Base-by-base conservation (phyloP, 805 yeast genomes). In the Martiniozyma abietophila region DNA sequence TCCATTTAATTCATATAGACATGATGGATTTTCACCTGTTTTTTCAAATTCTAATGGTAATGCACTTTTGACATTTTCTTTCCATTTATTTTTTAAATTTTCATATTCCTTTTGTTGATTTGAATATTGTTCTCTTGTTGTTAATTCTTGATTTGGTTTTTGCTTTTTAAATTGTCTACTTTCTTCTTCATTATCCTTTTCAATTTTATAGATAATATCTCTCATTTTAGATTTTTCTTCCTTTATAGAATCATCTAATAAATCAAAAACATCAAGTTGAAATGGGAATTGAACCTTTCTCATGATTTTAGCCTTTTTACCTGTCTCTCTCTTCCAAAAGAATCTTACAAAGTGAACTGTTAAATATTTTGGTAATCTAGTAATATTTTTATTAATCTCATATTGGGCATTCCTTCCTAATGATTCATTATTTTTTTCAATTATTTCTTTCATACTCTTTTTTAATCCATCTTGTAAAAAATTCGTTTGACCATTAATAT, bases 221-320 rank as follows among this genome's bases (percentile, higher is more conserved):
- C 96, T 76, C 5, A 74, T 70, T 27, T 76, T 71, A 15, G 77
- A 67, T 51, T 86, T 77, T 38, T 74, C 73, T 10, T 64, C 62
- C 51, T 74, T 76, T 44, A 86, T 72, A 8, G 74, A 76, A n/a
- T 76, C 86, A 39, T 86, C 86, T 47, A 92, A 67, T 62, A 88
- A 63, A 52, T 88, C 96, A 12, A 88, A 71, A 25, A 85, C 66
- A 55, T 92, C 99, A 38, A 89, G 64, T 57, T 83, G 92, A 60
- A 86, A 82, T 27, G 99, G 99, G 62, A 92, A 92, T 43, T 79
- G 82, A 18, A 92, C 98, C 61, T 80, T 85, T 55, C 98, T 77
- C 55, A 92, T 67, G 53, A 92, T 92, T 61, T 92, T 92, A 14
- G 95, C 81, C 63, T 92, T 92, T 59, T 80, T 82, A 44, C 74